These are phyloP conservation scores for Adansonia digitata DNA, from an alignment of 345 rosid genomes.

Conservation along the genomic window DNA sequence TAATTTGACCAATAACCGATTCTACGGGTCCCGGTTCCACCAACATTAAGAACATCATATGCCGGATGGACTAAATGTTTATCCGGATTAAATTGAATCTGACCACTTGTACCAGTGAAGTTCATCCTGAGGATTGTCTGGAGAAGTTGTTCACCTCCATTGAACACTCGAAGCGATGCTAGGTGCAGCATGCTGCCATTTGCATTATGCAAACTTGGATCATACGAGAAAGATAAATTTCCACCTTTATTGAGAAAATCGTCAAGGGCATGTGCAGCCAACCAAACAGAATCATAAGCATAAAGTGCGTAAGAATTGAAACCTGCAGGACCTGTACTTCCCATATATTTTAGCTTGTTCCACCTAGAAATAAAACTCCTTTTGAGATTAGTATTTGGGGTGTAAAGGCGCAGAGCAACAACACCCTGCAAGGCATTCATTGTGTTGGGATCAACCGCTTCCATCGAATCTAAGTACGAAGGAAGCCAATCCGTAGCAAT, in stretches of 20 bases:
- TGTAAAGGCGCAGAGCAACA: conserved; percentile 74
- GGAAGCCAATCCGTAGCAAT: conserved; percentile 95
- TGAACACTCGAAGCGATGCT: conserved; percentile 52
- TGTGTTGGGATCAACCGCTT: conserved; percentile 30
- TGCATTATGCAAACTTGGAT: conserved; percentile 42
- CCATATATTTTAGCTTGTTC: conserved; percentile 43
- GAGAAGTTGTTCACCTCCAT: conserved; percentile 66
- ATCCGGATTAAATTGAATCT: conserved; percentile 53
- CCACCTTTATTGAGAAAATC: conserved; percentile 53
- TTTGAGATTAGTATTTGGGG: conserved; percentile 56
- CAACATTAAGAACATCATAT: conserved; percentile 68
- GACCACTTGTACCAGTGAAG: conserved; percentile 70
- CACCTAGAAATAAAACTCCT: conserved; percentile 43
- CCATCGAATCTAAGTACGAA: conserved; percentile 59
- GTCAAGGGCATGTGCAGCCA: conserved; percentile 79
- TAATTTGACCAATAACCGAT: conserved; percentile 87
- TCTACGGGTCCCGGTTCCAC: conserved; percentile 54
- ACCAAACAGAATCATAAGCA: conserved; percentile 93
- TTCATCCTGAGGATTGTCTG: conserved; percentile 48
- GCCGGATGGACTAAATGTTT: conserved; percentile 63
- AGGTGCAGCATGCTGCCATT: conserved; percentile 51
- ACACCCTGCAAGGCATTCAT: conserved; percentile 82
- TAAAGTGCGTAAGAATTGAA: conserved; percentile 75
- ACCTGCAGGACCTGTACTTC: conserved; percentile 23
- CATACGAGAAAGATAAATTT: conserved; percentile 57